Evolutionary conservation across 805 yeast species (phyloP), one percentile per base, ranked within the genome.

Genomic region (Starmerella geochares): DNA sequence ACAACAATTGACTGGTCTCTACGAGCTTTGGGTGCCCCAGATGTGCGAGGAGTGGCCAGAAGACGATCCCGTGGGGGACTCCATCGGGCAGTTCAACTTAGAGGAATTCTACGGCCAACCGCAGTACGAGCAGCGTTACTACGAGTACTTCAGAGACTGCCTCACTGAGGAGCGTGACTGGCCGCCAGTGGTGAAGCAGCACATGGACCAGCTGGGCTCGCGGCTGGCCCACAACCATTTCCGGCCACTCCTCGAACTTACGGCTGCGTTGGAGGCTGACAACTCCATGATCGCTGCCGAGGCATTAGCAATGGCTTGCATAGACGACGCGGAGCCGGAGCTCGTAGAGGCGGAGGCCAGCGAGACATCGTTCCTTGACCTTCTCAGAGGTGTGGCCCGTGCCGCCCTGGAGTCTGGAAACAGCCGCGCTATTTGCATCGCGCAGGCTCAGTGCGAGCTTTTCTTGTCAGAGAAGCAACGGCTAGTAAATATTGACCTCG

Each of bases 61-160:
- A 32, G 71, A 67, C 44, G 58, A 60, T 36, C 71, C 72, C 0
- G 58, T 59, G 13, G 73, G 65, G 31, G 67, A 69, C 20, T 65
- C 69, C 17, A 49, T 60, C 2, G 58, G 60, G 0, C 61, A 57
- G 38, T 62, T 59, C 31, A 67, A 67, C 21, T 60, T 70, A 55
- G 47, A 51, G 14, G 59, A 60, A 19, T 61, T 56, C 32, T 53
- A 56, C 24, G 70, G 71, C n/a, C 49, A 65, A 14, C 49, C 48
- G 48, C 47, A 50, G 45, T 65, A 63, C 49, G 68, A 65, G 47
- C 53, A 64, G 23, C 66, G 70, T 3, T 70, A 59, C 50, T 64
- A 56, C 36, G 71, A 69, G 49, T 69, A 59, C 49, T 69, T 67
- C 56, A 63, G 63, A 17, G 74, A 70, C 47, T 62, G 63, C 33